A percentile compares a stretch with the other conserved stretches of the same genome.
These are phyloP conservation scores for Solanum sejunctum DNA, from an alignment of 257 asterid genomes.

Conservation along the genomic window DNA sequence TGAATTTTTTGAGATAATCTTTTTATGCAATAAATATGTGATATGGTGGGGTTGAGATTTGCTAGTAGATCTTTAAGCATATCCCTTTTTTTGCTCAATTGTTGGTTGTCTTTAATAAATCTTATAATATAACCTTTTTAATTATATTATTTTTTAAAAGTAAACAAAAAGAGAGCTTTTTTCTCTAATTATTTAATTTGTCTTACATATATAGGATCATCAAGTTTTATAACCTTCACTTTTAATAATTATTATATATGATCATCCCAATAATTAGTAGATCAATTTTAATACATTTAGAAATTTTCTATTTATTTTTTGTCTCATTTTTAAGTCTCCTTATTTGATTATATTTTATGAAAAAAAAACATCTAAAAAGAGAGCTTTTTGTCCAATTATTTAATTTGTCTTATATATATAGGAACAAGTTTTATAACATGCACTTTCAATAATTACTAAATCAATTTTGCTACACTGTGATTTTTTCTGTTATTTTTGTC, in stretches of 20 bases:
- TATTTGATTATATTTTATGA: background rate
- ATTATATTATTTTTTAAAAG: background rate
- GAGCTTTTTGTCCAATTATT: background rate
- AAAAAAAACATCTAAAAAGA: background rate
- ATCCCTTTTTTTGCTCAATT: slow-evolving; percentile 5
- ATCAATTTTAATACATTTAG: background rate
- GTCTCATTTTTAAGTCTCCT: background rate
- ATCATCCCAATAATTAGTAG: background rate
- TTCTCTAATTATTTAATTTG: background rate
- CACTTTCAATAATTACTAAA: background rate
- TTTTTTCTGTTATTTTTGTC: background rate
- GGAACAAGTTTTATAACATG: background rate
- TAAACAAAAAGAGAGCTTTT: background rate
- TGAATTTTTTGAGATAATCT: background rate
- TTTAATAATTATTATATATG: background rate
- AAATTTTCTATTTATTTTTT: background rate
- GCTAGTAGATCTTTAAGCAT: slow-evolving; percentile 5
- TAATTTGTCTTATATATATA: background rate
- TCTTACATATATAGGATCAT: background rate
- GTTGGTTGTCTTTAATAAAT: slow-evolving; percentile 4
- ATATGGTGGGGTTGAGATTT: background rate
- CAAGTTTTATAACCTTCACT: background rate
- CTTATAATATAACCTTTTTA: background rate
- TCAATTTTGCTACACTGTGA: background rate
- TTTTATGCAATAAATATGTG: background rate